Base-by-base conservation (phyloP, 306 rosid species). In the Spatholobus suberectus region DNA sequence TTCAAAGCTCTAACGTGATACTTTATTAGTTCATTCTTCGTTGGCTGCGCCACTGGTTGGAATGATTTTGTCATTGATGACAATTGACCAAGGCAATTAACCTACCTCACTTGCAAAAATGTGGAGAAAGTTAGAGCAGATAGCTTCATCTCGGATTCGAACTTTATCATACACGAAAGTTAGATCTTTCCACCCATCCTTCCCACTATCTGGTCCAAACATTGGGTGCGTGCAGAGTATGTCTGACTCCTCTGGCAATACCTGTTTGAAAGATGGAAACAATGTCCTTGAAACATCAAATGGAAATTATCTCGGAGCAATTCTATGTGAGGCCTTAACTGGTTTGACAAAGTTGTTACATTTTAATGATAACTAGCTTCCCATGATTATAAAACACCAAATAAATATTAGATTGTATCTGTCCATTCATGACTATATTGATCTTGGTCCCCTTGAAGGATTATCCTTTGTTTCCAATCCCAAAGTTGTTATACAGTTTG, bases 151-250 rank as follows among this genome's bases (percentile, higher is more conserved):
- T 73, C 86, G 84, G 10, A 90, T 81, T 58, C 91, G 87, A 74
- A 88, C 91, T 78, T 69, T 86, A 8, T 90, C 91, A 17, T 76
- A 90, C 84, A 88, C 47, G 75, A 77, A 90, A 20, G 81, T 82
- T 10, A 88, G 83, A 83, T 61, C 85, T 70, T 72, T 79, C 94
- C 94, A 88, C 54, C 91, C 94, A 80, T 88, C 76, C 75, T 88
- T 88, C 70, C 89, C 94, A 51, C 89, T 85, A 12, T 80, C 87
- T 46, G 91, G 89, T 5, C 93, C 93, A 70, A 88, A 90, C 91
- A 90, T 90, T 10, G 93, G 93, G 21, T 90, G 91, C 21, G 91
- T 86, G 85, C 93, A 90, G 9, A 88, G 87, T 46, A 90, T 55
- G 78, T 88, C 91, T 3, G 68, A 80, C 23, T 90, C 89, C 79